phyloP scores from a whole-genome alignment of 192 early-diverging fungal genomes.

The Thoreauomyces humboldtii region DNA sequence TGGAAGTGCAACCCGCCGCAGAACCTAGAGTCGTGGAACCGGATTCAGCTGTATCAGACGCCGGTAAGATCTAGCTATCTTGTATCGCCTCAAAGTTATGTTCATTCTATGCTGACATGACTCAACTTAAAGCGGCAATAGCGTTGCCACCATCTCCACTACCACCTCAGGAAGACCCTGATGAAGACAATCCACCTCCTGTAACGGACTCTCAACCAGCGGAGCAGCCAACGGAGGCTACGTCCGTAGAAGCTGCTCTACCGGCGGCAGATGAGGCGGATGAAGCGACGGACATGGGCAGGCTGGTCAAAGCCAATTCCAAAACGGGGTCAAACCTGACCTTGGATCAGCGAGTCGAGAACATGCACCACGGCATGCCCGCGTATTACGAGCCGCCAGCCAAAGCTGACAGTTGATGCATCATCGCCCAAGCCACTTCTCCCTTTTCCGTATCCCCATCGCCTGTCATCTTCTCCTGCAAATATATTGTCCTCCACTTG shows the following conservation, averaged over 20 bases:
- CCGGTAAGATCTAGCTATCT: constrained; percentile 2
- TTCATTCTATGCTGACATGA: not conserved
- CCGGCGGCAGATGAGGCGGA: not conserved
- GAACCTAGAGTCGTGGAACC: not conserved
- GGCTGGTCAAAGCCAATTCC: constrained; percentile 20
- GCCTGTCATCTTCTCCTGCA: too few relatives aligned
- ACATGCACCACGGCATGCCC: constrained; percentile 56
- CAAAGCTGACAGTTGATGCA: not conserved
- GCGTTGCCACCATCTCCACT: constrained; percentile 39
- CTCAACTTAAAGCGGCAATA: constrained; percentile 35
- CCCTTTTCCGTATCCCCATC: too few relatives aligned
- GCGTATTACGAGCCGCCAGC: constrained; percentile 45
- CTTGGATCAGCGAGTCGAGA: constrained; percentile 42
- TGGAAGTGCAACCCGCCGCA: not conserved
- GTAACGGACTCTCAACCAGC: constrained; percentile 6
- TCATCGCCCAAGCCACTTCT: too few relatives aligned
- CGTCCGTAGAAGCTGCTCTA: not conserved
- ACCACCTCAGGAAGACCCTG: constrained; percentile 8
- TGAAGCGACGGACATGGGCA: not conserved
- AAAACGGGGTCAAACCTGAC: constrained; percentile 36
- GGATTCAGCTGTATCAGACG: not conserved
- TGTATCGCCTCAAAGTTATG: not conserved
- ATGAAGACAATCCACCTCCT: constrained; percentile 20
- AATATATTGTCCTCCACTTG: too few relatives aligned
- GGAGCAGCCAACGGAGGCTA: not conserved